Percentiles rank a stretch among this genome's conserved stretches.
phyloP scores from a whole-genome alignment of 2,329 filamentous ascomycete genomes.

The Exophiala sideris region DNA sequence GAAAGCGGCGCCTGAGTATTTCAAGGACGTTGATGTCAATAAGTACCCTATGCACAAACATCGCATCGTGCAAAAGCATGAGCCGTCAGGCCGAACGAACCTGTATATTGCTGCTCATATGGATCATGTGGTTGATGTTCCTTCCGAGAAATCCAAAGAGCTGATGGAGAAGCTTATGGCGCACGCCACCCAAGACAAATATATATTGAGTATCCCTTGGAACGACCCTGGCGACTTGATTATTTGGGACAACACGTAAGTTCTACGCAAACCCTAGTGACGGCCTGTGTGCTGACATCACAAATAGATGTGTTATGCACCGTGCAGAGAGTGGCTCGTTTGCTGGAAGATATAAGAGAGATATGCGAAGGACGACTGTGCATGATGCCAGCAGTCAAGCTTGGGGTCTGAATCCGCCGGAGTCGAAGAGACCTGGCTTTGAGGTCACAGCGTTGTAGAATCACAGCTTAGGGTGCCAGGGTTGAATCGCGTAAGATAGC shows the following conservation, averaged over 20 bases:
- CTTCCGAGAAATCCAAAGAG: constrained; percentile 34
- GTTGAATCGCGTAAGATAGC: background rate
- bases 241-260: constrained; percentile 56
- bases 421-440: constrained; percentile 31
- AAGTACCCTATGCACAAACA: constrained; percentile 44
- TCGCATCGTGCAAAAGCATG: constrained; percentile 51
- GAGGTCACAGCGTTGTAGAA: constrained; percentile 16
- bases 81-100: constrained; percentile 51
- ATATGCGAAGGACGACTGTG: constrained; percentile 57
- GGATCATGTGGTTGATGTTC: constrained; percentile 50
- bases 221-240: constrained; percentile 49
- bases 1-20: constrained; percentile 49
- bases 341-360: constrained; percentile 47
- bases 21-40: constrained; percentile 44
- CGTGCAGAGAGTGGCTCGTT: constrained; percentile 49
- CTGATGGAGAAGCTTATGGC: constrained; percentile 38
- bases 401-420: constrained; percentile 44
- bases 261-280: background rate
- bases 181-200: constrained; percentile 49
- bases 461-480: background rate
- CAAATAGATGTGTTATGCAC: constrained; percentile 51
- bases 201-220: constrained; percentile 49
- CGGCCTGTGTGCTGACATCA: constrained; percentile 1
- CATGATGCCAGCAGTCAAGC: constrained; percentile 47
- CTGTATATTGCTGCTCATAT: constrained; percentile 54